Conservation (phyloP, 2,329 filamentous ascomycete species). For the Pezicula radicicola region DNA sequence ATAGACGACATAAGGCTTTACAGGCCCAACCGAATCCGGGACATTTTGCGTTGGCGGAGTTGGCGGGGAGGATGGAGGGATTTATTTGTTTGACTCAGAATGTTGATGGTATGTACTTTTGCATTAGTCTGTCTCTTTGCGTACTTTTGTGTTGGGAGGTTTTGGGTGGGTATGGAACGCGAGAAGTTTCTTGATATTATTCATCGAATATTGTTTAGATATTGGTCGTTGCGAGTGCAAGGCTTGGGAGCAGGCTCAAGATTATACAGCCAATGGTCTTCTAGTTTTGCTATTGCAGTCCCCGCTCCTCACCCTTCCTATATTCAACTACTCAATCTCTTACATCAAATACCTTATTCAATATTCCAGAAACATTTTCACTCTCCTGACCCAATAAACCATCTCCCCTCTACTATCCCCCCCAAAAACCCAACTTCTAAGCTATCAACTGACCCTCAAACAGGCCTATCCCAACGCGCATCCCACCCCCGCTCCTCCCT, state of each 20-base stretch:
- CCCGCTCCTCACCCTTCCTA: no score
- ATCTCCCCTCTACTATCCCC: background rate
- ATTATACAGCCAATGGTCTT: no score
- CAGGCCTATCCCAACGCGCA: conserved; percentile 61
- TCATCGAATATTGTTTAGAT: no score
- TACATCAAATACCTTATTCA: no score
- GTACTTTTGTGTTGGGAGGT: conserved; percentile 1
- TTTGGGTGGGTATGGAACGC: background rate
- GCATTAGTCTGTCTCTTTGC: background rate
- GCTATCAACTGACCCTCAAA: background rate
- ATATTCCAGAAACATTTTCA: no score
- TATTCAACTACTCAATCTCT: no score
- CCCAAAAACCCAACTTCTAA: background rate
- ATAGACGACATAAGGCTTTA: conserved; percentile 77
- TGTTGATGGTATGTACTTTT: conserved; percentile 60
- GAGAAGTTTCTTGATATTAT: no score
- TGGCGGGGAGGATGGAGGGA: conserved; percentile 59
- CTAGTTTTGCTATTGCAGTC: no score
- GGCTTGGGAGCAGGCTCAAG: no score
- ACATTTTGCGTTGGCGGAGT: conserved; percentile 74
- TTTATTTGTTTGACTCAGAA: conserved; percentile 85
- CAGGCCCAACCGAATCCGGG: conserved; percentile 72
- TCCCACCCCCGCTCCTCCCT: conserved; percentile 67
- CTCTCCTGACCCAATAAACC: no score
- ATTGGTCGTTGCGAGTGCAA: no score